Evolutionary conservation across 768 basidiomycete genomes (phyloP), one percentile per base, ranked within the genome.

Genomic region (Hericium alpestre): DNA sequence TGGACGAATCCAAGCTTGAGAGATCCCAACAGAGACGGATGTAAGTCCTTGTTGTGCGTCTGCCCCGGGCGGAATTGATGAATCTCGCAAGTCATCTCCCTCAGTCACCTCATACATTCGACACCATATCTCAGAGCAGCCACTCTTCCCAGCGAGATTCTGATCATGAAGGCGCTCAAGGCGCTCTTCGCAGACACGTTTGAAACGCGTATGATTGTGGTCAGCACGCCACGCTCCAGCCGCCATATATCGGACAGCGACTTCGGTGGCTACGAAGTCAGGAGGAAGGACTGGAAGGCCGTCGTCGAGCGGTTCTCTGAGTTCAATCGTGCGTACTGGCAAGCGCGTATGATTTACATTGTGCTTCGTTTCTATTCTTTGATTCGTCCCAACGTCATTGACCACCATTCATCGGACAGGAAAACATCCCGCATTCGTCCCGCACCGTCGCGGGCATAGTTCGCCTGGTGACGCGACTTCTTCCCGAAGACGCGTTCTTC

Each of bases 191-290:
- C 62, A 4, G 73, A 78, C 8, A 25, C 64, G 3, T 65, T 90
- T 20, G 85, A 90, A 52, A 72, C 85, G 0, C 79, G 85, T 7
- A 77, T 92, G 71, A 71, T 80, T 0, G 73, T 87, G 22, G 72
- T 76, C 0, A 67, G 71, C 38, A 70, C 67, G 54, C 39, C 55
- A 52, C 58, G 57, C 11, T 9, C 55, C 22, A 50, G 49, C 23
- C 56, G 63, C 40, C 66, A 62, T 38, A 68, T 64, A 56, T 15
- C 65, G 32, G 32, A 32, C 32, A 32, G 32, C 32, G 62, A n/a
- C 65, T 63, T 23, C 63, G 82, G 83, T 1, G 79, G 80, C 12
- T 91, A 86, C 60, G 83, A 90, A 71, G 70, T 89, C 11, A 76
- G 87, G 12, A 70, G 81, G 56, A 79, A 75, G 57, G 73, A 74